These are phyloP conservation scores for Trypanosomatidae sp. DNA, from an alignment of 208 protist genomes.

Conservation along the genomic window DNA sequence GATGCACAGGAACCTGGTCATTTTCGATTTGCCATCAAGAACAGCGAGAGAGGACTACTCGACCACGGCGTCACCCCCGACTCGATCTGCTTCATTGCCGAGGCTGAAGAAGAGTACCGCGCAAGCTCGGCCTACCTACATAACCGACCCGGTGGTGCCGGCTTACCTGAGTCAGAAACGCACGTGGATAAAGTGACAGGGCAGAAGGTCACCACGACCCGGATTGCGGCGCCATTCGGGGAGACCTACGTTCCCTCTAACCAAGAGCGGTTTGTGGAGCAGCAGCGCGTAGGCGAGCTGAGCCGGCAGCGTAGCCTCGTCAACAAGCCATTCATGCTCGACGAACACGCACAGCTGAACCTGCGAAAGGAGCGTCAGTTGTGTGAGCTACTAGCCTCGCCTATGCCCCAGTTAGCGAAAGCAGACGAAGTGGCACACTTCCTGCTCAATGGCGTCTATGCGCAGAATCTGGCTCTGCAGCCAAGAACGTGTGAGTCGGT, in stretches of 20 bases:
- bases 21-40: conserved; percentile 54
- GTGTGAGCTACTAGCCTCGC: conserved; percentile 53
- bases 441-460: conserved; percentile 48
- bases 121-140: conserved; percentile 55
- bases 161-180: conserved; percentile 24
- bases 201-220: conserved; percentile 21
- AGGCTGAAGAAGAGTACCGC: conserved; percentile 73
- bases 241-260: conserved; percentile 66
- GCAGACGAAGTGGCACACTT: conserved; percentile 46
- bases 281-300: conserved; percentile 61
- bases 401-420: conserved; percentile 64
- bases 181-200: conserved; percentile 35
- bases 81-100: conserved; percentile 53
- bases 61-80: conserved; percentile 73
- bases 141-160: conserved; percentile 19
- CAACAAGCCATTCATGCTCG: conserved; percentile 42
- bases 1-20: not conserved
- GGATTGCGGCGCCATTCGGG: conserved; percentile 66
- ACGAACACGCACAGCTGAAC: conserved; percentile 59
- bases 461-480: conserved; percentile 49
- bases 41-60: conserved; percentile 53
- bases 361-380: conserved; percentile 78
- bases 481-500: conserved; percentile 59
- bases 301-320: conserved; percentile 22
- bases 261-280: conserved; percentile 55